Conservation (phyloP, 2,329 filamentous ascomycete species). For the Tolypocladium ophioglossoides region DNA sequence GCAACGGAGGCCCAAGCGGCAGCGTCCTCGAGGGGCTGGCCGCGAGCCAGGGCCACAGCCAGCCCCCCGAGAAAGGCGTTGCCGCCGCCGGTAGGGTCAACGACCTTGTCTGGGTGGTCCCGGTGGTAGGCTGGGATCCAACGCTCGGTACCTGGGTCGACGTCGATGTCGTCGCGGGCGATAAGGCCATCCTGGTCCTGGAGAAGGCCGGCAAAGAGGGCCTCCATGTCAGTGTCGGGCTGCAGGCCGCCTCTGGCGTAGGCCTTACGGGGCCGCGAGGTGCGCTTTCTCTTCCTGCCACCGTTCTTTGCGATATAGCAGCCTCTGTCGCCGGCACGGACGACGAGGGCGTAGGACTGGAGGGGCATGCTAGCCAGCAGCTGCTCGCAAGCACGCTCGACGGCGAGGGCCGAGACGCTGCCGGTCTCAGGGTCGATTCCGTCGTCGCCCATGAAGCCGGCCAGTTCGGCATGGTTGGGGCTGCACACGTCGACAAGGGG, state of each 20-base stretch:
- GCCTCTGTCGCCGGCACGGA: slow-evolving; percentile 62
- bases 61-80: slow-evolving; percentile 73
- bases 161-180: slow-evolving; percentile 46
- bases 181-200: slow-evolving; percentile 42
- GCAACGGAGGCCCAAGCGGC: slow-evolving; percentile 70
- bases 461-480: slow-evolving; percentile 87
- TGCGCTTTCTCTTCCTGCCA: slow-evolving; percentile 33
- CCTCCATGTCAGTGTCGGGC: slow-evolving; percentile 52
- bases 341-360: slow-evolving; percentile 54
- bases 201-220: slow-evolving; percentile 47
- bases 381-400: slow-evolving; percentile 52
- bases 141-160: slow-evolving; percentile 53
- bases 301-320: slow-evolving; percentile 55
- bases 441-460: slow-evolving; percentile 63
- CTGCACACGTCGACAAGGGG: slow-evolving; percentile 53
- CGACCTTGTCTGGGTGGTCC: slow-evolving; percentile 38
- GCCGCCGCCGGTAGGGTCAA: slow-evolving; percentile 92
- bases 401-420: slow-evolving; percentile 36
- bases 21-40: slow-evolving; percentile 54
- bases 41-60: slow-evolving; percentile 47
- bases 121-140: slow-evolving; percentile 75
- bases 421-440: slow-evolving; percentile 45
- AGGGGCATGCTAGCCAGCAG: slow-evolving; percentile 54
- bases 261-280: slow-evolving; percentile 26
- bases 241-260: slow-evolving; percentile 40